phyloP scores from a whole-genome alignment of 306 rosid genomes.

The Fagus sylvatica region DNA sequence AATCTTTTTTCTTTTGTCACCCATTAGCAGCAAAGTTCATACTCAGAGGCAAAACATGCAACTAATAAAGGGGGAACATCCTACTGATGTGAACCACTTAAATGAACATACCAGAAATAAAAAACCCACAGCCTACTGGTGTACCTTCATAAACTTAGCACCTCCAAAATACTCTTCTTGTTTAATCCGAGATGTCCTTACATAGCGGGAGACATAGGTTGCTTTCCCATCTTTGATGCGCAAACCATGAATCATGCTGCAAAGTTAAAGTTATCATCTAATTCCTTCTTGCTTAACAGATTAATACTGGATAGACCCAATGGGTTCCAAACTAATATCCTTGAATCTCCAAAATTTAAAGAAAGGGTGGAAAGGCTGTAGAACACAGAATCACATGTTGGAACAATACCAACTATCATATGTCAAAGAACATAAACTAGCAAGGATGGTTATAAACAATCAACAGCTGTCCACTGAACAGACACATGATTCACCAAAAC shows the following conservation, averaged over 20 bases:
- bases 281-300: conserved; percentile 9
- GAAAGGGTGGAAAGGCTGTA: neutral
- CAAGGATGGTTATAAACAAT: neutral
- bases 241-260: conserved; percentile 96
- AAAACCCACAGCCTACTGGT: neutral
- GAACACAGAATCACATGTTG: conserved; percentile 1
- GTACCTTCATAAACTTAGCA: conserved; percentile 88
- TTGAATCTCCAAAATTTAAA: neutral
- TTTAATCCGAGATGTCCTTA: conserved; percentile 81
- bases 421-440: neutral
- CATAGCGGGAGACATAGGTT: conserved; percentile 79
- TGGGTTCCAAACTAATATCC: neutral
- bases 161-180: conserved; percentile 90
- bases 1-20: too few species aligned
- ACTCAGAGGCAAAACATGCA: neutral
- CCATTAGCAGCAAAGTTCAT: too few species aligned
- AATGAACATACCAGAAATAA: neutral
- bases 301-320: conserved; percentile 8
- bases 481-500: neutral
- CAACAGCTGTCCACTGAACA: neutral
- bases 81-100: neutral
- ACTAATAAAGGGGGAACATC: neutral
- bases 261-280: conserved; percentile 23
- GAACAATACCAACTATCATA: neutral
- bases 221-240: conserved; percentile 97